A percentile compares a stretch with the other conserved stretches of the same genome.
Evolutionary conservation across 805 yeast species (phyloP).

Genomic region (Starmerella powellii): DNA sequence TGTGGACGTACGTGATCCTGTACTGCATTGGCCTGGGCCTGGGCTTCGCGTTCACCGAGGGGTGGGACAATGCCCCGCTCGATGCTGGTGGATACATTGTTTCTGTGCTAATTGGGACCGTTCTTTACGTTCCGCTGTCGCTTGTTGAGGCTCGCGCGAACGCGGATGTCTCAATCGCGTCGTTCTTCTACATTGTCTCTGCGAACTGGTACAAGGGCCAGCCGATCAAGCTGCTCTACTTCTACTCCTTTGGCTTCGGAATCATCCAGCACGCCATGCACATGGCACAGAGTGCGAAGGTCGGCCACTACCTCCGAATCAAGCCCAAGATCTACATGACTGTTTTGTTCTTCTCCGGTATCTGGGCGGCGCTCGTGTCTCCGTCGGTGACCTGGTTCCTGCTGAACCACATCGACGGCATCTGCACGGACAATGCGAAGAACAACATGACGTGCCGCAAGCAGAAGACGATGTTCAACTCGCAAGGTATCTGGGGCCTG

Average conservation of each 20-base stretch:
- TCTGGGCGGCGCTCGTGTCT: constrained; percentile 33
- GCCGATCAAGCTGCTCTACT: constrained; percentile 53
- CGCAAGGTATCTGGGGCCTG: constrained; percentile 54
- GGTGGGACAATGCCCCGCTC: constrained; percentile 33
- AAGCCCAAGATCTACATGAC: constrained; percentile 51
- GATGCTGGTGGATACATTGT: constrained; percentile 34
- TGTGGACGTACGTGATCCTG: constrained; percentile 44
- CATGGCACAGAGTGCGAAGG: constrained; percentile 35
- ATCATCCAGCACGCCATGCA: constrained; percentile 45
- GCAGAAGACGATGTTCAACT: constrained; percentile 32
- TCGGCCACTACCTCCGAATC: constrained; percentile 53
- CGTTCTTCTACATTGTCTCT: constrained; percentile 47
- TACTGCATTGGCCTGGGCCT: constrained; percentile 26
- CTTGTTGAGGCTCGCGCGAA: constrained; percentile 57
- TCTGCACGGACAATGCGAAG: constrained; percentile 41
- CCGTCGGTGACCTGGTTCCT: constrained; percentile 35
- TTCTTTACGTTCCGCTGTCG: constrained; percentile 50
- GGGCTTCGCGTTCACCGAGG: constrained; percentile 27
- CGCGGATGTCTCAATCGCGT: constrained; percentile 46
- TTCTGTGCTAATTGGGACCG: constrained; percentile 43
- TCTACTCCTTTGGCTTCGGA: constrained; percentile 42
- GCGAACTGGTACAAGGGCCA: constrained; percentile 25
- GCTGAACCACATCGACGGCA: constrained; percentile 30
- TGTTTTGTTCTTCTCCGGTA: constrained; percentile 37
- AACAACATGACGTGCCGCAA: constrained; percentile 54